Percentiles rank a stretch among this genome's conserved stretches.
phyloP scores from a whole-genome alignment of 2,329 filamentous ascomycete genomes.

The Blastomyces silverae region DNA sequence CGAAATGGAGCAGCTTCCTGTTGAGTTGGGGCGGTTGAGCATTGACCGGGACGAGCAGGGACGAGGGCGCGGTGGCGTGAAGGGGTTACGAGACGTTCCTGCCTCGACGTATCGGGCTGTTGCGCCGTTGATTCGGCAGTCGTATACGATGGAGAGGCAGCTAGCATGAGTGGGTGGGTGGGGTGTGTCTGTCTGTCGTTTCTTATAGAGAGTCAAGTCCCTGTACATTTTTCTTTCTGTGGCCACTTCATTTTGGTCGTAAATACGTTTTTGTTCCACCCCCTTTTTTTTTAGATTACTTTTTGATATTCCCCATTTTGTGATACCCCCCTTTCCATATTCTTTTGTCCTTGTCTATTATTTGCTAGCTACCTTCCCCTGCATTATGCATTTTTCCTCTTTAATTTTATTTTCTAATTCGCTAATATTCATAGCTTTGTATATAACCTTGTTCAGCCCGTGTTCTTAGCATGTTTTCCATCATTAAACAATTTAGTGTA shows the following conservation, averaged over 20 bases:
- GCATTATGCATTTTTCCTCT: neutral
- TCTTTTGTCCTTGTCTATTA: neutral
- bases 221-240: neutral
- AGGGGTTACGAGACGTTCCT: conserved; percentile 22
- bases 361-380: neutral
- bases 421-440: neutral
- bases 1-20: conserved; percentile 18
- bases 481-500: too few relatives aligned
- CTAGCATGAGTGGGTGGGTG: conserved; percentile 28
- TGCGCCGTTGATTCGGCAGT: conserved; percentile 28
- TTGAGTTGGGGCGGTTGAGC: conserved; percentile 19
- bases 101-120: conserved; percentile 26
- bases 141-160: conserved; percentile 36
- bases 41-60: conserved; percentile 16
- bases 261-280: neutral
- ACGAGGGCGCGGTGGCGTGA: conserved; percentile 4
- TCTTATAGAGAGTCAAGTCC: neutral
- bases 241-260: neutral
- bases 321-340: neutral
- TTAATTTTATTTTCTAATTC: neutral
- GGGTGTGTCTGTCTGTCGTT: too few relatives aligned
- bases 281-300: neutral
- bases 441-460: neutral
- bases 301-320: neutral
- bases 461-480: too few relatives aligned